A percentile compares a stretch with the other conserved stretches of the same genome.
These are phyloP conservation scores for Scutellaria galericulata DNA, from an alignment of 257 asterid species.

Conservation along the genomic window DNA sequence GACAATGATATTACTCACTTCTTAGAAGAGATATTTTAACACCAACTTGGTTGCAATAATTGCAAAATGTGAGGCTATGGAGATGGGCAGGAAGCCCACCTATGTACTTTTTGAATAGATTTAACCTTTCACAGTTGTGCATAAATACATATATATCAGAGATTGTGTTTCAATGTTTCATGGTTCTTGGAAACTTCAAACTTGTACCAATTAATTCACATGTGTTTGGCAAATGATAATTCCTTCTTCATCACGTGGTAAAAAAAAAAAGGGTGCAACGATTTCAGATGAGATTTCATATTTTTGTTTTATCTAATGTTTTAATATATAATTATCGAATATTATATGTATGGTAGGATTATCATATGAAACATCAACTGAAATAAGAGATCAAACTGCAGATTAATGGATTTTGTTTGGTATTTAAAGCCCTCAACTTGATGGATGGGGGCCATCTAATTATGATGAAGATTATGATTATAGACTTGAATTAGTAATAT, in stretches of 20 bases:
- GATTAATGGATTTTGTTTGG: no score
- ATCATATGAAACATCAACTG: no score
- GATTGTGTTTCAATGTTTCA: background rate
- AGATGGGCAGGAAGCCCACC: background rate
- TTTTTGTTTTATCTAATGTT: no score
- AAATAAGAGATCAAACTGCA: no score
- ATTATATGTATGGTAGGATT: no score
- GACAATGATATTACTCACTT: background rate
- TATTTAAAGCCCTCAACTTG: no score
- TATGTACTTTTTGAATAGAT: background rate
- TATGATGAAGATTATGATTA: background rate
- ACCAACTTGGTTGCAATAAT: slow-evolving; percentile 5
- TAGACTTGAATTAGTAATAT: background rate
- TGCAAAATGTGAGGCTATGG: background rate
- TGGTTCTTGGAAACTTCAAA: slow-evolving; percentile 5
- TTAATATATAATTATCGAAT: no score
- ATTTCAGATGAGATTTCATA: no score
- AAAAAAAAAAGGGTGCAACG: no score
- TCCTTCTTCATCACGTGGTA: background rate
- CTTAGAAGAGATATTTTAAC: background rate
- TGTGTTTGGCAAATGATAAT: background rate
- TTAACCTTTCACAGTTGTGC: background rate
- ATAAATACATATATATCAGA: background rate
- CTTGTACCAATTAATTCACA: background rate
- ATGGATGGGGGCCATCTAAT: background rate